Conservation (phyloP, 768 basidiomycete species). For the Neoboletus magnificus region DNA sequence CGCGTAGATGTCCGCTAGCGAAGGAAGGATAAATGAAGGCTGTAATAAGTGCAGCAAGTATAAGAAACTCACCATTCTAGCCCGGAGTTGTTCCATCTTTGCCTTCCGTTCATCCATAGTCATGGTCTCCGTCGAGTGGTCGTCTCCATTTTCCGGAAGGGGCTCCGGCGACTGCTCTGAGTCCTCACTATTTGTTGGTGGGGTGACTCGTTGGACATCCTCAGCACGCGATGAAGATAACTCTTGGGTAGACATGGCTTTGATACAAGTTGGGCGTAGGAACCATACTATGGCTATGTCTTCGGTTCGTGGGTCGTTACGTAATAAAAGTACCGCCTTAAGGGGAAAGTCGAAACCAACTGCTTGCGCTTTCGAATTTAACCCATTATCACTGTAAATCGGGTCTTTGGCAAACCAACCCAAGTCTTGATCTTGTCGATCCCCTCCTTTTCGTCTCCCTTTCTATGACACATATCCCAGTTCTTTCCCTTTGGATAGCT, state of each 20-base stretch:
- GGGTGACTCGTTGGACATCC: not conserved
- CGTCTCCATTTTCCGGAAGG: constrained; percentile 15
- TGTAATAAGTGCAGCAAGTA: not conserved
- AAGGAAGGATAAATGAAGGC: not conserved
- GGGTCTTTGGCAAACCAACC: constrained; percentile 40
- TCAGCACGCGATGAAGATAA: constrained; percentile 1
- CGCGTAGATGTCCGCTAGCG: constrained; percentile 69
- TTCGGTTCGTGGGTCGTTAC: constrained; percentile 3
- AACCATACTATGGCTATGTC: not conserved
- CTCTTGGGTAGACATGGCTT: constrained; percentile 12
- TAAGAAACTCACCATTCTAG: constrained; percentile 62
- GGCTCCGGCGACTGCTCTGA: constrained; percentile 30
- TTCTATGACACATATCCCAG: constrained; percentile 33
- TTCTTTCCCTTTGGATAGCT: constrained; percentile 35
- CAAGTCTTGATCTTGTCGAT: constrained; percentile 24
- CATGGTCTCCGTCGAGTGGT: constrained; percentile 20
- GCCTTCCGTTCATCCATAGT: constrained; percentile 72
- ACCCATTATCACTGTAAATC: constrained; percentile 39
- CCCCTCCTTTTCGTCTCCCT: not conserved
- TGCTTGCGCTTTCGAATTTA: too few species aligned
- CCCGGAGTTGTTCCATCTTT: constrained; percentile 72
- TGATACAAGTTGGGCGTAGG: not conserved
- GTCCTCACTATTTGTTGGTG: constrained; percentile 19
- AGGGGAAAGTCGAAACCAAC: too few species aligned
- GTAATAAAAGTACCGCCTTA: too few species aligned